phyloP scores from a whole-genome alignment of 2,329 filamentous ascomycete genomes.

The Claviceps sp. region DNA sequence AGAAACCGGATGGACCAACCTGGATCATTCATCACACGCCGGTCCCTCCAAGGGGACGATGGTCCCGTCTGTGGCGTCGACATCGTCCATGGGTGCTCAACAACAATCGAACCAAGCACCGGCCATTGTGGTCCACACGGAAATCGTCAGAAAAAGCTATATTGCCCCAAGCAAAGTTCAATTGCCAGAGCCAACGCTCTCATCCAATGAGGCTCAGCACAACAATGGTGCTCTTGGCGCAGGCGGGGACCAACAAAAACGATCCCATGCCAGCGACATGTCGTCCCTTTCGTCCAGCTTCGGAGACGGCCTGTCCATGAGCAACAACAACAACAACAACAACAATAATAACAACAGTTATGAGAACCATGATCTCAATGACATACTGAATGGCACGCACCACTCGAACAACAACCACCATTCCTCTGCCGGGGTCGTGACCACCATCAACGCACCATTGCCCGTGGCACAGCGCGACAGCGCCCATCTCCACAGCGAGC shows the following conservation, averaged over 20 bases:
- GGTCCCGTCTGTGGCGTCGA: not conserved
- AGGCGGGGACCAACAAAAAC: conserved; percentile 12
- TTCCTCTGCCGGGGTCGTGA: conserved; percentile 5
- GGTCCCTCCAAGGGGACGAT: conserved; percentile 8
- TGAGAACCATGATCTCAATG: not conserved
- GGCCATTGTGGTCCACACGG: conserved; percentile 7
- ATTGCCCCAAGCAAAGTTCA: not conserved
- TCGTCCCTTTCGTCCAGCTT: conserved; percentile 53
- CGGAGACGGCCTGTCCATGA: conserved; percentile 45
- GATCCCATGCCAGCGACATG: conserved; percentile 31
- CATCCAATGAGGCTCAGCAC: conserved; percentile 6
- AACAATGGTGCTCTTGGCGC: conserved; percentile 4
- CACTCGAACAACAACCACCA: conserved; percentile 7
- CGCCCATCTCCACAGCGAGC: not conserved
- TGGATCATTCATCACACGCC: conserved; percentile 18
- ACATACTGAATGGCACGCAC: conserved; percentile 11
- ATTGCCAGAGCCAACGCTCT: conserved; percentile 3
- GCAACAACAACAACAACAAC: no score
- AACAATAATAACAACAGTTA: not conserved
- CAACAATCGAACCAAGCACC: not conserved
- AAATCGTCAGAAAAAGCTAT: conserved; percentile 4
- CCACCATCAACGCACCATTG: conserved; percentile 8
- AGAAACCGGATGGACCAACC: conserved; percentile 19
- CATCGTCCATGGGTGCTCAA: not conserved
- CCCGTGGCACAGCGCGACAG: conserved; percentile 6